Base-by-base conservation (phyloP, 768 basidiomycete species). In the Kwoniella europaea region DNA sequence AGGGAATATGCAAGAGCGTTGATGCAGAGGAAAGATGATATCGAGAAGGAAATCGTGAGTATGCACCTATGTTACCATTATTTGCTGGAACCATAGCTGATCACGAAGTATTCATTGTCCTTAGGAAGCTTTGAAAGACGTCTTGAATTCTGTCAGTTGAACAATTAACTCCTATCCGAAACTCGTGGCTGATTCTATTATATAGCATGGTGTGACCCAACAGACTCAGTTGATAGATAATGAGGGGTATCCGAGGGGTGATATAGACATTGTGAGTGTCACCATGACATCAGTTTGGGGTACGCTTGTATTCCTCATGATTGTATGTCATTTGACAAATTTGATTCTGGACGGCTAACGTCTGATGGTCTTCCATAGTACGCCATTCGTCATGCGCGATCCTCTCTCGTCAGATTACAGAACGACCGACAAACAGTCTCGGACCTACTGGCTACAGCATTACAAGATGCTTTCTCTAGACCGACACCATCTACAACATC, bases 221-320 rank as follows among this genome's bases (percentile, higher is more conserved):
- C 65, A 88, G 27, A 88, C 91, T 0, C 89, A 92, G 0, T 88
- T 98, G 43, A 88, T 97, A 58, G 94, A 97, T 79, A 72, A 85
- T 0, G 92, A 97, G 63, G 96, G 96, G 7, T 98, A 93, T 83
- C 95, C 95, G 0, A 88, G 93, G 15, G 89, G 88, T 15, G 86
- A 96, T 84, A 88, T 98, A 71, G 85, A 86, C 69, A 92, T 95
- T 74, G 86, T 96, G 18, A 92, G 78, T 73, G 29, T 15, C 35
- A 1, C 35, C 35, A 35, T 35, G 35, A 35, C 35, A 35, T 35
- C 35, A 6, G 35, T 35, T 35, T 35, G 35, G 35, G 35, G 0
- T 35, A 35, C 35, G 7, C 35, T 35, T 35, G 35, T 1, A 35
- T 6, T 35, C 35, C 35, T 35, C 35, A 35, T 35, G 35, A 35